Base-by-base conservation (phyloP, 331 rosid species). In the Phaseolus coccineus region DNA sequence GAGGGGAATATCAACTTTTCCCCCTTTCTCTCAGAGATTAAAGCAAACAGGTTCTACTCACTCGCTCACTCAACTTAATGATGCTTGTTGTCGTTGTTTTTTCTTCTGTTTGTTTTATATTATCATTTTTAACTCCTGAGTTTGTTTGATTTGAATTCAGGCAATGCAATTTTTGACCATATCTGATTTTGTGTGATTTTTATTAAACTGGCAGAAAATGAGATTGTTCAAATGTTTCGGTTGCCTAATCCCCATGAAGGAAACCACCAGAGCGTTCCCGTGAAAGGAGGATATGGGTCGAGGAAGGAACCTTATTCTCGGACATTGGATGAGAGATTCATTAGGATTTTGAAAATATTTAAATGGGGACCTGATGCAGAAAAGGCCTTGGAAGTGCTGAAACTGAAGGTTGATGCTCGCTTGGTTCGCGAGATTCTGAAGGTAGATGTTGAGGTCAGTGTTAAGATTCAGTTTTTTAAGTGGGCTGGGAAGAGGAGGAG, bases 331-430 rank as follows among this genome's bases (percentile, higher is more conserved):
- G 99, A 90, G 76, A 86, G 98, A 39, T 95, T 95, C 85, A 90
- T 86, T 57, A 87, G 93, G 88, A 95, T 93, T 74, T 87, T 95
- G 91, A 93, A 89, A 68, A 90, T 95, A 71, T 95, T 95, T 75
- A 95, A 92, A 82, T 95, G 97, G 99, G 99, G 99, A 2, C 85
- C 94, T 57, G 97, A 93, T 85, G 97, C 99, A 24, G 99, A 95
- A 81, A 95, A 90, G 87, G 99, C 99, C 3, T 68, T 93, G 84
- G 96, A 95, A 85, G 97, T 95, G 69, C 79, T 95, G 31, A 91
- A 90, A 86, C 77, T 95, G 82, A 91, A 87, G 82, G 91, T 95
- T 3, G 97, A 92, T 78, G 84, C 88, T 71, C 91, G 97, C 55
- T 78, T 95, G 85, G 96, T 95, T 76, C 90, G 90, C 0, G 86